Conservation (phyloP, 192 early-diverging fungal genomes). For the Phlyctochytrium planicorne region DNA sequence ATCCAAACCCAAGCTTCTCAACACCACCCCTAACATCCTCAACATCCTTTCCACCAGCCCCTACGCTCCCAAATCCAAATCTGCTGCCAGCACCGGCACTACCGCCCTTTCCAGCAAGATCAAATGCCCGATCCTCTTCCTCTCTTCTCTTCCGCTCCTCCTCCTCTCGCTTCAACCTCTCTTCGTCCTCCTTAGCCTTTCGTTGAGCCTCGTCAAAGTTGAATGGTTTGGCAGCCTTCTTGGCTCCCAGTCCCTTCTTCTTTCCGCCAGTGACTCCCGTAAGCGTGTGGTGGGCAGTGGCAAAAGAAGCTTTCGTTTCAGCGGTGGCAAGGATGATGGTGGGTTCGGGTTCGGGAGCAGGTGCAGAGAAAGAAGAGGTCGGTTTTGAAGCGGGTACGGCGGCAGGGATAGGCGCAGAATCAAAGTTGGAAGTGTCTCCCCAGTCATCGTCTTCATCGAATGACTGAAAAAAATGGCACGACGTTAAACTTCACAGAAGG, state of each 20-base stretch:
- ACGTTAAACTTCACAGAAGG: too few relatives aligned
- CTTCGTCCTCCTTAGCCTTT: constrained; percentile 80
- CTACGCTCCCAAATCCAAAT: constrained; percentile 5
- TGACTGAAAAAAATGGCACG: too few relatives aligned
- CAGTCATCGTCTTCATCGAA: too few relatives aligned
- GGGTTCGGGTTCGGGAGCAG: neutral
- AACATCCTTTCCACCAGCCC: constrained; percentile 21
- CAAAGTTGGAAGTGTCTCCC: too few relatives aligned
- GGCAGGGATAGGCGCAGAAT: constrained; percentile 31
- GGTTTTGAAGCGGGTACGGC: constrained; percentile 42
- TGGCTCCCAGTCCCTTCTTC: constrained; percentile 81
- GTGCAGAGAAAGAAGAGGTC: constrained; percentile 4
- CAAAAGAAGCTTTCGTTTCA: neutral
- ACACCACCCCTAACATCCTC: constrained; percentile 15
- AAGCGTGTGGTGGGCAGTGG: constrained; percentile 8
- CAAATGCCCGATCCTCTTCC: constrained; percentile 30
- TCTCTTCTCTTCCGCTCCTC: constrained; percentile 30
- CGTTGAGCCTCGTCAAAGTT: constrained; percentile 94
- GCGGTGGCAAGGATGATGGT: neutral
- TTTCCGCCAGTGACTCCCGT: constrained; percentile 21
- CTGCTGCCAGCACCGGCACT: constrained; percentile 5
- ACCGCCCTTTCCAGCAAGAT: neutral
- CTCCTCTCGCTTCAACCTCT: constrained; percentile 54
- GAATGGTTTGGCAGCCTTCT: constrained; percentile 74
- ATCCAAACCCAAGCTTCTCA: constrained; percentile 37